phyloP scores from a whole-genome alignment of 371 early-diverging fungal species.

The Mortierella sp. region DNA sequence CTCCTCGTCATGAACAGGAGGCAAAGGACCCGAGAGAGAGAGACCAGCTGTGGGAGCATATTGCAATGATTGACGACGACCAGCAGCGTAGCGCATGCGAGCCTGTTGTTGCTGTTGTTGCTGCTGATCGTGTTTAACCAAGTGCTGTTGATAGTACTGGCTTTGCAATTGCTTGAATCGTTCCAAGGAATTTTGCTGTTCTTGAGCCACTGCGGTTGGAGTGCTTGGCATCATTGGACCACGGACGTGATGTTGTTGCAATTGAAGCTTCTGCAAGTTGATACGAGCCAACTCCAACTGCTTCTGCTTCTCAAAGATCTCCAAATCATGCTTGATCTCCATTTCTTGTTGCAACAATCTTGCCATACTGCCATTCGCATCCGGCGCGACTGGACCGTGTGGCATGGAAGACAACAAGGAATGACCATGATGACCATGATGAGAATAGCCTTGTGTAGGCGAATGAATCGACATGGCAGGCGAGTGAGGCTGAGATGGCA shows the following conservation, averaged over 20 bases:
- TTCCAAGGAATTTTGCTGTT: slow-evolving; percentile 7
- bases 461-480: slow-evolving; percentile 11
- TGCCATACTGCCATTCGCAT: neutral
- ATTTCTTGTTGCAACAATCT: slow-evolving; percentile 14
- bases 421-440: slow-evolving; percentile 4
- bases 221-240: neutral
- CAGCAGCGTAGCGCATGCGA: slow-evolving; percentile 3
- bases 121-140: neutral
- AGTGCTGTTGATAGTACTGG: slow-evolving; percentile 12
- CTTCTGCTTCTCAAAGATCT: slow-evolving; percentile 16
- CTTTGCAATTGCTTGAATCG: slow-evolving; percentile 13
- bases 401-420: slow-evolving; percentile 3
- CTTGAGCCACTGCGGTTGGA: neutral
- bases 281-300: slow-evolving; percentile 16
- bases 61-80: slow-evolving; percentile 20
- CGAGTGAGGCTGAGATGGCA: slow-evolving; percentile 9
- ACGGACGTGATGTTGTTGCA: slow-evolving; percentile 6
- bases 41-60: neutral
- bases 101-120: slow-evolving; percentile 12
- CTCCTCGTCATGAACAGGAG: slow-evolving; percentile 9
- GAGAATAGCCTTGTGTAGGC: slow-evolving; percentile 1
- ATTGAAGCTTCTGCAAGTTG: slow-evolving; percentile 17
- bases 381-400: slow-evolving; percentile 7
- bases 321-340: slow-evolving; percentile 11
- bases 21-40: neutral